A percentile compares a stretch with the other conserved stretches of the same genome.
Evolutionary conservation across 2,329 filamentous ascomycete species (phyloP).

Genomic region (Pezicula neosporulosa): DNA sequence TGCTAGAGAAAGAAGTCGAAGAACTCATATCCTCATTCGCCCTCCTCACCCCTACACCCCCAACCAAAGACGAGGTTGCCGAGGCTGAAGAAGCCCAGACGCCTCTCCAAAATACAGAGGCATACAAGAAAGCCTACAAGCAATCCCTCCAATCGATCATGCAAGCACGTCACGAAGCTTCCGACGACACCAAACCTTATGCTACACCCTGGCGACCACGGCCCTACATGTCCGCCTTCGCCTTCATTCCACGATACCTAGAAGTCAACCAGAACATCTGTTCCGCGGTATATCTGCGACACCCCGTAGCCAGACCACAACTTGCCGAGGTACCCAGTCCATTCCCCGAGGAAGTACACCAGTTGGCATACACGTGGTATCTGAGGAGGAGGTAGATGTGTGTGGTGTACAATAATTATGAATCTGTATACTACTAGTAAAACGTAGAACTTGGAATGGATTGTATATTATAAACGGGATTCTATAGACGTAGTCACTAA

Average conservation of each 20-base stretch:
- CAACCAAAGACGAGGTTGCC: constrained; percentile 2
- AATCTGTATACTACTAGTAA: too few species aligned
- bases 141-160: constrained; percentile 8
- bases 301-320: constrained; percentile 85
- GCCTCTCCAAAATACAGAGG: constrained; percentile 51
- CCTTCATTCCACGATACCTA: constrained; percentile 90
- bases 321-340: constrained; percentile 81
- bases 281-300: constrained; percentile 88
- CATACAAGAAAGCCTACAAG: constrained; percentile 27
- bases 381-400: constrained; percentile 41
- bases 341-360: constrained; percentile 66
- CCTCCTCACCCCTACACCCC: constrained; percentile 6
- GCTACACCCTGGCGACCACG: constrained; percentile 86
- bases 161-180: constrained; percentile 64
- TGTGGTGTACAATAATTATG: constrained; percentile 1
- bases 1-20: constrained; percentile 13
- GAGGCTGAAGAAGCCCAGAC: constrained; percentile 32
- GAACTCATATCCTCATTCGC: constrained; percentile 4
- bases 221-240: constrained; percentile 85
- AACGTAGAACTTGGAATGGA: too few species aligned
- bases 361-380: constrained; percentile 93
- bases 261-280: constrained; percentile 98
- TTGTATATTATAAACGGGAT: too few species aligned
- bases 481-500: too few species aligned
- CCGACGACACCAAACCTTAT: constrained; percentile 78